A percentile compares a stretch with the other conserved stretches of the same genome.
These are phyloP conservation scores for Lavandula angustifolia DNA, from an alignment of 257 asterid genomes.

Conservation along the genomic window DNA sequence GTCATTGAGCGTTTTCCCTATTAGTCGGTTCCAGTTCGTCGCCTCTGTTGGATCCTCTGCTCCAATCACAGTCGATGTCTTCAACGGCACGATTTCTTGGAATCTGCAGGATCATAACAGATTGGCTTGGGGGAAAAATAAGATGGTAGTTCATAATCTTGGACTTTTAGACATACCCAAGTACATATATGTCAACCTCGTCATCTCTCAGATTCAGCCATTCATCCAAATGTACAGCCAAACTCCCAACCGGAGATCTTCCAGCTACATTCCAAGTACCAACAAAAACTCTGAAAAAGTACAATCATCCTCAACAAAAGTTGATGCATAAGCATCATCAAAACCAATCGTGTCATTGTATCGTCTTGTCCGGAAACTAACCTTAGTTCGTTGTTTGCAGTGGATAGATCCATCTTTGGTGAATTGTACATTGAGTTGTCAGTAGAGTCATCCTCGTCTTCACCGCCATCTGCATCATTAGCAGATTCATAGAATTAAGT, in stretches of 20 bases:
- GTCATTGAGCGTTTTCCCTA: constrained; percentile 68
- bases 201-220: constrained; percentile 86
- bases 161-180: constrained; percentile 63
- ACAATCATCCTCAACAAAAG: neutral
- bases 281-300: constrained; percentile 62
- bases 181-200: constrained; percentile 82
- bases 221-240: constrained; percentile 80
- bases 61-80: constrained; percentile 69
- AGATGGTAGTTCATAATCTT: neutral
- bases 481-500: neutral
- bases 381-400: constrained; percentile 56
- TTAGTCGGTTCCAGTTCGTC: constrained; percentile 75
- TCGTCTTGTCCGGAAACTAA: constrained; percentile 29
- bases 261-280: constrained; percentile 99
- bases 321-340: neutral
- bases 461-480: constrained; percentile 43
- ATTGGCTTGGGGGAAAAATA: neutral
- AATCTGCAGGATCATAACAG: constrained; percentile 49
- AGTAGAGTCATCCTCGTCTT: constrained; percentile 44
- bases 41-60: constrained; percentile 87
- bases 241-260: constrained; percentile 75
- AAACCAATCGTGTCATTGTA: neutral
- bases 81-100: constrained; percentile 90
- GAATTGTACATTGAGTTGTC: constrained; percentile 35
- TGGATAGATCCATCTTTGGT: constrained; percentile 50